phyloP scores from a whole-genome alignment of 148 eudicot genomes.

The Silene uniflora region DNA sequence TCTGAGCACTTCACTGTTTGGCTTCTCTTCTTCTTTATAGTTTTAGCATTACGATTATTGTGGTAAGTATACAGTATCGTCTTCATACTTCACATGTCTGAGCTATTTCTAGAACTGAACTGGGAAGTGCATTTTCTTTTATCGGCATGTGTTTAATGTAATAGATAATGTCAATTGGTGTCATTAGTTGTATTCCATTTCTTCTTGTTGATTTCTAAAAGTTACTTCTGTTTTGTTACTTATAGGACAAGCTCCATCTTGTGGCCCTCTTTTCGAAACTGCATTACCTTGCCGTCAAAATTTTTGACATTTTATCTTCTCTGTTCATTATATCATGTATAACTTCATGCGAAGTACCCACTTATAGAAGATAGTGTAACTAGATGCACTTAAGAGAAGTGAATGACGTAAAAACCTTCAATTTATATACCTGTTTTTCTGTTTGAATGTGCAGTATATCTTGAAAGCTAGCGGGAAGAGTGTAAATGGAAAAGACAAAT shows the following conservation, averaged over 20 bases:
- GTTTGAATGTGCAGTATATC: constrained; percentile 53
- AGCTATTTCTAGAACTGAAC: not conserved
- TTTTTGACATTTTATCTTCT: not conserved
- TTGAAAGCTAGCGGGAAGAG: constrained; percentile 53
- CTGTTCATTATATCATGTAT: not conserved
- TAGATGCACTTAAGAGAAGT: not conserved
- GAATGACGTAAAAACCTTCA: not conserved
- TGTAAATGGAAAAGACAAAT: constrained; percentile 58
- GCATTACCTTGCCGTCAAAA: not conserved
- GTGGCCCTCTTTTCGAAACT: not conserved
- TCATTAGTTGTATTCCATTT: not conserved
- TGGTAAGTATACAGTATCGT: not conserved
- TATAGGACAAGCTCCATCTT: not conserved
- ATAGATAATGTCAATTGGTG: not conserved
- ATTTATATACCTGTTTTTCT: not conserved
- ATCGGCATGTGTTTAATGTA: not conserved
- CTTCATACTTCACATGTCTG: not conserved
- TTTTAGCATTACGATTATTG: not conserved
- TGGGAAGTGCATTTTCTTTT: not conserved
- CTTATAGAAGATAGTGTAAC: not conserved
- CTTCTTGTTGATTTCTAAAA: not conserved
- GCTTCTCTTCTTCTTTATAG: not conserved
- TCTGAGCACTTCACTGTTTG: not conserved
- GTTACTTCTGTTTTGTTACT: not conserved
- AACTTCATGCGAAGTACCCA: not conserved